A percentile compares a stretch with the other conserved stretches of the same genome.
phyloP scores from a whole-genome alignment of 306 rosid genomes.

The Gleditsia sinensis region DNA sequence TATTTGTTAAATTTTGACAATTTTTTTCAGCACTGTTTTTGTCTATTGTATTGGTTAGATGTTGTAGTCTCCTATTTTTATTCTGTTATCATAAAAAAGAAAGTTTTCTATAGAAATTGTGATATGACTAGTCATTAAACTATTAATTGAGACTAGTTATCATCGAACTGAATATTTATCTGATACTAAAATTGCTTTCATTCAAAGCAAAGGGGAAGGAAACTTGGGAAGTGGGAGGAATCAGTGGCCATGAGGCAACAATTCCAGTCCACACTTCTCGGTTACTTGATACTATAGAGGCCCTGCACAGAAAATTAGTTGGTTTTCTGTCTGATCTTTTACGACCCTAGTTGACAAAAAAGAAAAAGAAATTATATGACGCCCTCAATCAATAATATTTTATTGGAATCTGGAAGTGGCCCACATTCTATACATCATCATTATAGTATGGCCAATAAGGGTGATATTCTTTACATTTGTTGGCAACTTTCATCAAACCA shows the following conservation, averaged over 20 bases:
- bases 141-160: not conserved
- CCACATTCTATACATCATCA: not conserved
- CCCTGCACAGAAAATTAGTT: not conserved
- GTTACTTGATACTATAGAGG: not conserved
- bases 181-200: not conserved
- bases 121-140: not conserved
- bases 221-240: not conserved
- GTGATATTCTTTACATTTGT: not conserved
- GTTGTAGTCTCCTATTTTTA: conserved; percentile 5
- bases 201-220: not conserved
- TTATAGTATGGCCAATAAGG: not conserved
- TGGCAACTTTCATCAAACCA: not conserved
- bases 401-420: too few relatives aligned
- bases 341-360: too few relatives aligned
- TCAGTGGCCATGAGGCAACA: not conserved
- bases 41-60: conserved; percentile 31
- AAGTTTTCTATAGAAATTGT: not conserved
- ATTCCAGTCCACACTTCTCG: not conserved
- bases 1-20: conserved; percentile 41
- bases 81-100: conserved; percentile 16
- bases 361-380: too few relatives aligned
- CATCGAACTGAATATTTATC: not conserved
- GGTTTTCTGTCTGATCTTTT: not conserved
- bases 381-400: too few relatives aligned
- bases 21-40: conserved; percentile 31